These are phyloP conservation scores for Aspergillus unguis DNA, from an alignment of 2,329 filamentous ascomycete species.

Conservation along the genomic window DNA sequence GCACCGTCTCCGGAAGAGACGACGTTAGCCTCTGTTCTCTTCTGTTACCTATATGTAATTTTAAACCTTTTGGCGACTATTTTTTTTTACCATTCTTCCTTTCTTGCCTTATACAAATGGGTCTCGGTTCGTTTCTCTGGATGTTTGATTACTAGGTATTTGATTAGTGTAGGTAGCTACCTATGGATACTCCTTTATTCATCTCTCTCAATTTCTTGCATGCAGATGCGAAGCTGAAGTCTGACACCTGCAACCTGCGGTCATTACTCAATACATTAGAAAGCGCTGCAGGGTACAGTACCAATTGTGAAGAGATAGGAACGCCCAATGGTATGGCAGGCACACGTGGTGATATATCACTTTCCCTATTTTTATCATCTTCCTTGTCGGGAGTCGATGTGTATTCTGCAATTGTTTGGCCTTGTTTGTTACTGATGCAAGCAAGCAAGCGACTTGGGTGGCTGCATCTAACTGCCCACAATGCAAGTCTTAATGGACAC, in stretches of 20 bases:
- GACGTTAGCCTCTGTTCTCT: slow-evolving; percentile 23
- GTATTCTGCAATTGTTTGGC: not conserved
- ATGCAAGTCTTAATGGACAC: too few relatives aligned
- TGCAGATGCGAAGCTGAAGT: not conserved
- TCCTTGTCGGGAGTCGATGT: not conserved
- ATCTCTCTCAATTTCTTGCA: not conserved
- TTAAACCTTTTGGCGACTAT: not conserved
- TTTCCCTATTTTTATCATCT: not conserved
- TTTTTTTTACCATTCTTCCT: not conserved
- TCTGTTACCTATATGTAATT: not conserved
- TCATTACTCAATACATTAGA: not conserved
- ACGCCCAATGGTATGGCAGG: not conserved
- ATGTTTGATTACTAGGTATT: not conserved
- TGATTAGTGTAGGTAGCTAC: not conserved
- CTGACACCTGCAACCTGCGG: too few relatives aligned
- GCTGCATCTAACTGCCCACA: not conserved
- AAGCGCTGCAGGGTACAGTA: not conserved
- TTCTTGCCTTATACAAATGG: not conserved
- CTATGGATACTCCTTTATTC: not conserved
- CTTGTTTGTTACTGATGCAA: slow-evolving; percentile 4
- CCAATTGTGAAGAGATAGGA: too few relatives aligned
- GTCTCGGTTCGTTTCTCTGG: not conserved
- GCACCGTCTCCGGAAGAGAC: slow-evolving; percentile 41
- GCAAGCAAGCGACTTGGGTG: slow-evolving; percentile 5
- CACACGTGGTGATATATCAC: not conserved